Evolutionary conservation across 2,329 filamentous ascomycete genomes (phyloP).

Genomic region (Penicillium sp.): DNA sequence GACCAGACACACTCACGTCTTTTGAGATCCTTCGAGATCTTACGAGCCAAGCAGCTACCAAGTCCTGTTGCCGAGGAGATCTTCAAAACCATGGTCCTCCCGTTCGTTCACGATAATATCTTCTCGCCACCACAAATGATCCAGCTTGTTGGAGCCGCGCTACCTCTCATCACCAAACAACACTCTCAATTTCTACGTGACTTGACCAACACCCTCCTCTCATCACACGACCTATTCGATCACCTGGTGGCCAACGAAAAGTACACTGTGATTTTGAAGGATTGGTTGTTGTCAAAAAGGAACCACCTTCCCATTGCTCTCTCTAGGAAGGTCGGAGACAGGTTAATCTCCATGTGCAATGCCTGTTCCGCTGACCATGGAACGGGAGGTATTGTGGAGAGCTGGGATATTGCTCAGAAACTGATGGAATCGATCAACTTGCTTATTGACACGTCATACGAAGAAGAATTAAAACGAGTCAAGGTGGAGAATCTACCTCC

Average conservation of each 20-base stretch:
- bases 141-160: conserved; percentile 11
- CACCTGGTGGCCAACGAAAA: conserved; percentile 10
- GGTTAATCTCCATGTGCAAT: conserved; percentile 9
- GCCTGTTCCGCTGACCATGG: conserved; percentile 12
- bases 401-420: conserved; percentile 3
- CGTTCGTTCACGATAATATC: conserved; percentile 6
- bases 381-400: neutral
- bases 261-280: conserved; percentile 5
- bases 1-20: conserved; percentile 12
- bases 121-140: conserved; percentile 3
- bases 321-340: neutral
- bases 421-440: conserved; percentile 1
- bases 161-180: conserved; percentile 9
- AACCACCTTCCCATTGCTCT: conserved; percentile 7
- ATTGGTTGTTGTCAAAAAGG: conserved; percentile 9
- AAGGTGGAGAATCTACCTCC: conserved; percentile 6
- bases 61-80: conserved; percentile 7
- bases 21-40: conserved; percentile 8
- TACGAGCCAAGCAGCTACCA: conserved; percentile 6
- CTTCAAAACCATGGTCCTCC: conserved; percentile 9
- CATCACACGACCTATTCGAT: conserved; percentile 6
- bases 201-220: conserved; percentile 1
- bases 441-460: neutral
- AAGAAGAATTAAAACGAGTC: neutral
- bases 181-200: conserved; percentile 4